Percentiles rank a stretch among this genome's conserved stretches.
phyloP scores from a whole-genome alignment of 495 filamentous ascomycete genomes.

The Xylaria scruposa region DNA sequence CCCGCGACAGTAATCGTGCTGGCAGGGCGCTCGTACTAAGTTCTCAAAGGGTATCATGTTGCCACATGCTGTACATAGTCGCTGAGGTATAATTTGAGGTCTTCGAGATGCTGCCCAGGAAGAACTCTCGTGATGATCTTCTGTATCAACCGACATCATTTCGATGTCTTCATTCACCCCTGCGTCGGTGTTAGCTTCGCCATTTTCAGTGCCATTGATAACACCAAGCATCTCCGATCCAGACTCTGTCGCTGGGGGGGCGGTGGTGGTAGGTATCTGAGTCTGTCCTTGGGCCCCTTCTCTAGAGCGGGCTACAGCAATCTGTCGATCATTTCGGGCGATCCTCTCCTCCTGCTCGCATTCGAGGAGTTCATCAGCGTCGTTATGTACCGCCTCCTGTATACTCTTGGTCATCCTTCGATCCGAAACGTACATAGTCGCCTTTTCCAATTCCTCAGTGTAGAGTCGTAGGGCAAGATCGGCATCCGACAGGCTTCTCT shows the following conservation, averaged over 20 bases:
- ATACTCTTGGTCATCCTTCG: conserved; percentile 43
- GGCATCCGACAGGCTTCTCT: conserved; percentile 38
- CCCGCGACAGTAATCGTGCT: conserved; percentile 55
- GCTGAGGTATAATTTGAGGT: neutral
- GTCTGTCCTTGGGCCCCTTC: neutral
- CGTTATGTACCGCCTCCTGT: conserved; percentile 38
- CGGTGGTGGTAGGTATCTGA: neutral
- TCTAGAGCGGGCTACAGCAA: conserved; percentile 1
- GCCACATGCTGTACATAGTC: conserved; percentile 30
- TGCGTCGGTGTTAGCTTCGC: neutral
- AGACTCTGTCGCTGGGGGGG: neutral
- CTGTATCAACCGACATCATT: neutral
- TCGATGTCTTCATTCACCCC: neutral
- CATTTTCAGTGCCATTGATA: conserved; percentile 18
- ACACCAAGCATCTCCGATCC: conserved; percentile 22
- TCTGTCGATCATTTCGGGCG: conserved; percentile 32
- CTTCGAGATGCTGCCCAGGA: conserved; percentile 23
- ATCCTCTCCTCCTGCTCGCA: conserved; percentile 31
- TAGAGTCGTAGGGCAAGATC: conserved; percentile 40
- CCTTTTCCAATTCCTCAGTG: conserved; percentile 36
- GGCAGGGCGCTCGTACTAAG: conserved; percentile 40
- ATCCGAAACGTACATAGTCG: conserved; percentile 31
- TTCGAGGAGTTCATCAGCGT: conserved; percentile 35
- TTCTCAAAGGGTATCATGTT: conserved; percentile 25
- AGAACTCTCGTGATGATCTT: neutral